Evolutionary conservation across 192 early-diverging fungal genomes (phyloP), one percentile per base, ranked within the genome.

Genomic region (Coemansia sp.): DNA sequence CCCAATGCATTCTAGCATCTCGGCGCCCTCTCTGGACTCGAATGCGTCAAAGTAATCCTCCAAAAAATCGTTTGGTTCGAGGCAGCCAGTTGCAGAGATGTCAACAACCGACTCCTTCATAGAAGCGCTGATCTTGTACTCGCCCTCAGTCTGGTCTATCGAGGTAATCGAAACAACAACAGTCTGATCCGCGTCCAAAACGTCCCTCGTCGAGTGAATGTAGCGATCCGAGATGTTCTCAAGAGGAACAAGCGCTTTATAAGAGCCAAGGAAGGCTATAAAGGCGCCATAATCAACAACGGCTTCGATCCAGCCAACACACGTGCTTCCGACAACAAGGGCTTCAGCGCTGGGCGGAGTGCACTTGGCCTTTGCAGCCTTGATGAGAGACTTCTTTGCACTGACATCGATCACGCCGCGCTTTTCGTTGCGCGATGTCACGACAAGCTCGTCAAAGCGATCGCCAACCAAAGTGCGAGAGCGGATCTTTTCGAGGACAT

Each of bases 91-190:
- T 3, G 75, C 68, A n/a, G 69, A 48, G 9, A 68, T 38, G n/a
- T 78, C 67, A 15, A 75, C 78, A 5, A 71, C 80, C 0, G 92
- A 93, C 34, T 77, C 74, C 77, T 95, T 94, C 55, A 94, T 81
- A 23, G 87, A 85, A 18, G 94, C 76, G 10, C 86, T 73, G 20
- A 88, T 69, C 66, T 78, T 82, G 8, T 77, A 69, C 46, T 67
- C 75, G 18, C 80, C 80, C 16, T 63, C 43, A 20, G 51, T 26
- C 41, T 76, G 66, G 34, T 93, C 87, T 34, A 92, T 76, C 35
- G 65, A 71, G 49, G 68, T 63, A n/a, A 95, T 81, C 35, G 62
- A 72, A 11, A 86, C 87, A 39, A 92, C 39, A 8, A 95, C 92
- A 15, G 91, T 90, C 70, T 95, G 93, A 55, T 89, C 86, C 24